Conservation (phyloP, 345 rosid species). For the Eucalyptus regnans region DNA sequence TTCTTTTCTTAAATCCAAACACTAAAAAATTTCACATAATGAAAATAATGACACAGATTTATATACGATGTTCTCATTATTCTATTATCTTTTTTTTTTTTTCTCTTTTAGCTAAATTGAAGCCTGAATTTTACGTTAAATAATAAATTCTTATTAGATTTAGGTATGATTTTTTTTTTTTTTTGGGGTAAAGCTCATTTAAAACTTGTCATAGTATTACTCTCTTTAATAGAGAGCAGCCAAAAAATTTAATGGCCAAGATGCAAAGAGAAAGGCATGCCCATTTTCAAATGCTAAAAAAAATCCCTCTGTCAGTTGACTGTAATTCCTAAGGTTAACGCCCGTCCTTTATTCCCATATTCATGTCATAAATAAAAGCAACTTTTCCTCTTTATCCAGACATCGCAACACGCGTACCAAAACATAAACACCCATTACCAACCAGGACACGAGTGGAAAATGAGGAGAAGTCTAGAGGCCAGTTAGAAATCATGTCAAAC, state of each 20-base stretch:
- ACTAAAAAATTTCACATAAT: neutral
- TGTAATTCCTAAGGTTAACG: neutral
- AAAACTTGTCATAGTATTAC: neutral
- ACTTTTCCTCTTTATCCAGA: neutral
- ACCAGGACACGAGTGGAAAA: neutral
- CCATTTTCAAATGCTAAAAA: neutral
- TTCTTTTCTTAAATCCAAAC: neutral
- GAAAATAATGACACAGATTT: neutral
- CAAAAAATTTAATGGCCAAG: neutral
- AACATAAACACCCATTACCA: neutral
- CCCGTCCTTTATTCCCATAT: neutral
- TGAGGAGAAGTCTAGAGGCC: neutral
- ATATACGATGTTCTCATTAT: neutral
- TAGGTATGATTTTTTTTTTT: neutral
- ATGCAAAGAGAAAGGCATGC: neutral
- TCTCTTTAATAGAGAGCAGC: neutral
- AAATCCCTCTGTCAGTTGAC: neutral
- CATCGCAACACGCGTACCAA: neutral
- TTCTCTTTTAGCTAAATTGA: neutral
- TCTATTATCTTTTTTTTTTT: neutral
- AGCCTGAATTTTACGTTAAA: neutral
- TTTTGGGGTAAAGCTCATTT: neutral
- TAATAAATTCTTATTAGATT: neutral
- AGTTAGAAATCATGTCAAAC: neutral
- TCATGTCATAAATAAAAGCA: neutral